Conservation (phyloP, 257 asterid species). For the Gentiana dahurica region DNA sequence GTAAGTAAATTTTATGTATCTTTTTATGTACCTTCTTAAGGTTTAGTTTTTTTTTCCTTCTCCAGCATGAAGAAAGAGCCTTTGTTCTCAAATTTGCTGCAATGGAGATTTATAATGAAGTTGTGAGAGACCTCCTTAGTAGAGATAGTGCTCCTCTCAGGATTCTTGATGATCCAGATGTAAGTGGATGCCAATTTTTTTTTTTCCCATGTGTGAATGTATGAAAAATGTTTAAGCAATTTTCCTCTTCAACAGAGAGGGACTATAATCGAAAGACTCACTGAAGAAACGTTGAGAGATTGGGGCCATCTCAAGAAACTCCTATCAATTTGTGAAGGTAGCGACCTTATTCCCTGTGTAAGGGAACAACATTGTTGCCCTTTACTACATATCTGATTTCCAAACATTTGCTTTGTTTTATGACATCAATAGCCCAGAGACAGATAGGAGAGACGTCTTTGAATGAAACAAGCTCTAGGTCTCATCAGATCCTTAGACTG, state of each 20-base stretch:
- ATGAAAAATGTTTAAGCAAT: constrained; percentile 8
- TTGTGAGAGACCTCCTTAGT: constrained; percentile 91
- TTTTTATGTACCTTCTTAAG: no score
- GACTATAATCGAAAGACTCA: constrained; percentile 82
- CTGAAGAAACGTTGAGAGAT: constrained; percentile 95
- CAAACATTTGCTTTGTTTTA: constrained; percentile 6
- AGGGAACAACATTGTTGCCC: not conserved
- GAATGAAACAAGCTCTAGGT: constrained; percentile 95
- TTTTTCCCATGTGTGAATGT: constrained; percentile 9
- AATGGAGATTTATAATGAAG: constrained; percentile 94
- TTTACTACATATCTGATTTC: not conserved
- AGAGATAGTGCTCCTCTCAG: constrained; percentile 69
- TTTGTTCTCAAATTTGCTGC: constrained; percentile 90
- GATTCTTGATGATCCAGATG: constrained; percentile 97
- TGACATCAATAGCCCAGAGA: constrained; percentile 57
- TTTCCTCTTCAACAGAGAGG: constrained; percentile 53
- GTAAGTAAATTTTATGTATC: no score
- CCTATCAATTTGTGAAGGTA: constrained; percentile 86
- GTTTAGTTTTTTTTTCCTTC: not conserved
- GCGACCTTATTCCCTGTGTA: constrained; percentile 1
- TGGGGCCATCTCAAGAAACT: constrained; percentile 86
- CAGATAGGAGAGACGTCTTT: constrained; percentile 88
- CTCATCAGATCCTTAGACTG: constrained; percentile 98
- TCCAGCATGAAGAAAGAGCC: constrained; percentile 91
- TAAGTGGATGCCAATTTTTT: constrained; percentile 31